Evolutionary conservation across 2,329 filamentous ascomycete genomes (phyloP).

Genomic region (Fusarium newnesense): DNA sequence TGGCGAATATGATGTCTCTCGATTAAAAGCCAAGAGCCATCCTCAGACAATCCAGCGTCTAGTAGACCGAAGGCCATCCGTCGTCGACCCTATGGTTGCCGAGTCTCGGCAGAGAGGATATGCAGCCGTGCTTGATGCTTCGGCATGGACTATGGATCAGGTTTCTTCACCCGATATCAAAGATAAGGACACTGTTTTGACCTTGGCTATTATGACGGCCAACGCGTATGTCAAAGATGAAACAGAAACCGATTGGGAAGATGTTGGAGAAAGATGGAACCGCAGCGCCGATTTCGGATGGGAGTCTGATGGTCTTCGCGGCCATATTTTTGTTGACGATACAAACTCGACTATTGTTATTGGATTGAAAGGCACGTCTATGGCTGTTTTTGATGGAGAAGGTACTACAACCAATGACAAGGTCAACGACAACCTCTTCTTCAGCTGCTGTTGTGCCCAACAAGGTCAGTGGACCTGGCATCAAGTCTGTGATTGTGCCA

Average conservation of each 20-base stretch:
- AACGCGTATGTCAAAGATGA: slow-evolving; percentile 87
- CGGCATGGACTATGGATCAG: slow-evolving; percentile 85
- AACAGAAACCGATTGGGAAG: slow-evolving; percentile 81
- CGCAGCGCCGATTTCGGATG: slow-evolving; percentile 91
- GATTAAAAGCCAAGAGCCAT: slow-evolving; percentile 71
- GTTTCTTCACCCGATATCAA: slow-evolving; percentile 83
- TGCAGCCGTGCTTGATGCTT: slow-evolving; percentile 73
- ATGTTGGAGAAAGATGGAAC: slow-evolving; percentile 83
- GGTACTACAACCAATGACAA: slow-evolving; percentile 98
- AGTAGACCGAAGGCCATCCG: slow-evolving; percentile 77
- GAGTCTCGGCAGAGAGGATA: slow-evolving; percentile 75
- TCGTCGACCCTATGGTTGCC: slow-evolving; percentile 82
- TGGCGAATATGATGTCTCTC: slow-evolving; percentile 60
- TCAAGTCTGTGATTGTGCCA: slow-evolving; percentile 93
- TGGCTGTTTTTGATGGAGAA: slow-evolving; percentile 94
- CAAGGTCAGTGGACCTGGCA: slow-evolving; percentile 91
- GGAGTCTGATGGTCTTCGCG: slow-evolving; percentile 87
- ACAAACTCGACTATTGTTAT: slow-evolving; percentile 89
- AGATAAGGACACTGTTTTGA: slow-evolving; percentile 85
- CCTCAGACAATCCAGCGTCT: slow-evolving; percentile 81
- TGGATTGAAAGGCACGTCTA: slow-evolving; percentile 89
- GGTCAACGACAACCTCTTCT: slow-evolving; percentile 96
- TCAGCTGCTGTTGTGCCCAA: slow-evolving; percentile 96
- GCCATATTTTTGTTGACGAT: slow-evolving; percentile 91
- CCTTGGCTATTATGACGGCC: slow-evolving; percentile 86